Percentiles rank a stretch among this genome's conserved stretches.
phyloP scores from a whole-genome alignment of 1,284 basidiomycete species.

The Albatrellus sp. region DNA sequence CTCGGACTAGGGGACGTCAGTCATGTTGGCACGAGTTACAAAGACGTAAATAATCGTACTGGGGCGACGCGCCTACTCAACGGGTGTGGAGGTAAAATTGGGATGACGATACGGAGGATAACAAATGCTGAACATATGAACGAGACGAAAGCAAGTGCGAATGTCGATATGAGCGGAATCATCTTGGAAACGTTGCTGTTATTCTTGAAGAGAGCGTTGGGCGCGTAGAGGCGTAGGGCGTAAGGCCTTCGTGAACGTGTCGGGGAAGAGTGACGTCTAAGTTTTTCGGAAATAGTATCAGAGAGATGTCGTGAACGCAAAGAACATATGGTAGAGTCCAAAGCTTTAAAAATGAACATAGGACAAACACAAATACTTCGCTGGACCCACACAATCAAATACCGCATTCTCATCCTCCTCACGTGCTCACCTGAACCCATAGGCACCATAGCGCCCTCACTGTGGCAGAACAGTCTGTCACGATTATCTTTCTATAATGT shows the following conservation, averaged over 20 bases:
- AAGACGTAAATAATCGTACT: slow-evolving; percentile 26
- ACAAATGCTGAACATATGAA: slow-evolving; percentile 59
- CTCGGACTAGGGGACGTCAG: slow-evolving; percentile 34
- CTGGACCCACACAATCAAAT: too few species aligned
- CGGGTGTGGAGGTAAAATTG: slow-evolving; percentile 57
- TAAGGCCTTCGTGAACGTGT: slow-evolving; percentile 23
- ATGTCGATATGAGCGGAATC: slow-evolving; percentile 51
- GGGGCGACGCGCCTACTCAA: slow-evolving; percentile 58
- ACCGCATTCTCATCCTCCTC: too few species aligned
- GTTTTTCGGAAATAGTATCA: slow-evolving; percentile 10
- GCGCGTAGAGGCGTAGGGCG: slow-evolving; percentile 20
- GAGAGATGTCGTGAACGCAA: slow-evolving; percentile 6
- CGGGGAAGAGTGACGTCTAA: slow-evolving; percentile 20
- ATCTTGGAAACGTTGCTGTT: slow-evolving; percentile 22
- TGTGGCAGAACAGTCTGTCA: not conserved
- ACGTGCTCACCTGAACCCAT: not conserved
- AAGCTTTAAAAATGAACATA: too few species aligned
- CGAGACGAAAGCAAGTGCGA: slow-evolving; percentile 54
- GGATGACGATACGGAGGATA: slow-evolving; percentile 58
- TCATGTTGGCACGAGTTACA: not conserved
- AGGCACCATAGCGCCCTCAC: not conserved
- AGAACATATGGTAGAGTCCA: slow-evolving; percentile 3
- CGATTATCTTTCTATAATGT: not conserved
- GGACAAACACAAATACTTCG: too few species aligned
- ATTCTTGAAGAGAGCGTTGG: slow-evolving; percentile 19